Conservation (phyloP, 495 filamentous ascomycete genomes). For the Tuber aestivum region DNA sequence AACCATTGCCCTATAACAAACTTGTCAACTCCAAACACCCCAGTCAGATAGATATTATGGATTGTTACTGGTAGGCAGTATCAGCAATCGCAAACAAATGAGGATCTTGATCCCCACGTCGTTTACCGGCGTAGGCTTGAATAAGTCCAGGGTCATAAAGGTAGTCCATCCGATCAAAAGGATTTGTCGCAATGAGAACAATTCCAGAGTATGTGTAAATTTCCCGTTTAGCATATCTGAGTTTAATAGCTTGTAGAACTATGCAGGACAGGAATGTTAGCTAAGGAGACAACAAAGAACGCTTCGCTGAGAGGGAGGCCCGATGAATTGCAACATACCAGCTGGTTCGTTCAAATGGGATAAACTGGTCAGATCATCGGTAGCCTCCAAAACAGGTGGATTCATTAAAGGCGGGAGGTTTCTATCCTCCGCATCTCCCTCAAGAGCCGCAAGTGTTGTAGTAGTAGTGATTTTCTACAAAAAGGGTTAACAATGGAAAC, state of each 20-base stretch:
- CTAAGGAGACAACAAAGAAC: slow-evolving; percentile 13
- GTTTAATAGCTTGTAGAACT: slow-evolving; percentile 96
- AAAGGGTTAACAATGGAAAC: slow-evolving; percentile 7
- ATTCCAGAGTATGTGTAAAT: slow-evolving; percentile 99
- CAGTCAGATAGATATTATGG: background rate
- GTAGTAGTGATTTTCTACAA: slow-evolving; percentile 40
- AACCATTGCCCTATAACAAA: slow-evolving; percentile 75
- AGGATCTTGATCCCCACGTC: slow-evolving; percentile 89
- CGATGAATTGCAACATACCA: slow-evolving; percentile 52
- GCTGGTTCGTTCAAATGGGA: slow-evolving; percentile 98
- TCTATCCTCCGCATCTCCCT: slow-evolving; percentile 59
- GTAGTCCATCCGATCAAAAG: slow-evolving; percentile 94
- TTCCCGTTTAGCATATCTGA: slow-evolving; percentile 97
- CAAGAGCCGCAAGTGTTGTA: slow-evolving; percentile 72
- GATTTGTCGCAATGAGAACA: slow-evolving; percentile 96
- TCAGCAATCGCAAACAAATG: slow-evolving; percentile 99
- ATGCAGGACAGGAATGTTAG: slow-evolving; percentile 21
- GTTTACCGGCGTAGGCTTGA: slow-evolving; percentile 96
- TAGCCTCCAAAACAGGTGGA: slow-evolving; percentile 94
- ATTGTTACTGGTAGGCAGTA: slow-evolving; percentile 87
- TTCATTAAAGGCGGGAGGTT: slow-evolving; percentile 94
- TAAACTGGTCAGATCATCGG: slow-evolving; percentile 94
- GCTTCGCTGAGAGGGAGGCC: background rate
- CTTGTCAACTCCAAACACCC: slow-evolving; percentile 15
- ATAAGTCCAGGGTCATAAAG: slow-evolving; percentile 99